phyloP scores from a whole-genome alignment of 129 eudicot species.

The Calendula officinalis region DNA sequence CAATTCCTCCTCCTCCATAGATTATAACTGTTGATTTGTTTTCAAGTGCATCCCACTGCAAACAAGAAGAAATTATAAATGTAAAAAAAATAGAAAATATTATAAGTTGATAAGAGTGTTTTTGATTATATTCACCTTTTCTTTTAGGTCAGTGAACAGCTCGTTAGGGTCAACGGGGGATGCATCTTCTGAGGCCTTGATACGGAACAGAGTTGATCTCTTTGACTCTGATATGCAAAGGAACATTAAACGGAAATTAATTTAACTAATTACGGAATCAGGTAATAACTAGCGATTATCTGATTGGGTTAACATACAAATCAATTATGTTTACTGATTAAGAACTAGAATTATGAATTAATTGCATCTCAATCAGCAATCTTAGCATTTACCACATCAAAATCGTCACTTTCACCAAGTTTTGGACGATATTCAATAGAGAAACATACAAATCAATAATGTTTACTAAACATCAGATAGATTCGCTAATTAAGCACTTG shows the following conservation, averaged over 20 bases:
- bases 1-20: slow-evolving; percentile 95
- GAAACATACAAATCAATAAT: not conserved
- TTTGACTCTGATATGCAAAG: slow-evolving; percentile 36
- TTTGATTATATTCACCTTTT: slow-evolving; percentile 50
- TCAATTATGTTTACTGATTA: not conserved
- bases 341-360: not conserved
- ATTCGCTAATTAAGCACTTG: not conserved
- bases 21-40: slow-evolving; percentile 84
- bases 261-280: not conserved
- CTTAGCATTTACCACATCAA: slow-evolving; percentile 1
- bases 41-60: slow-evolving; percentile 94
- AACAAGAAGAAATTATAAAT: not conserved
- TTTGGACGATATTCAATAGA: not conserved
- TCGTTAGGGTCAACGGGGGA: slow-evolving; percentile 58
- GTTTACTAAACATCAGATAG: not conserved
- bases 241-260: slow-evolving; percentile 1
- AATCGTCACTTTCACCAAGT: not conserved
- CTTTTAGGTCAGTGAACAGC: slow-evolving; percentile 67
- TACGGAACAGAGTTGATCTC: slow-evolving; percentile 50
- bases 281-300: not conserved
- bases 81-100: slow-evolving; percentile 1
- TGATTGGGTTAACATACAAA: not conserved
- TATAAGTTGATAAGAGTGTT: not conserved
- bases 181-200: slow-evolving; percentile 86
- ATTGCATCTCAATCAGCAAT: not conserved